A percentile compares a stretch with the other conserved stretches of the same genome.
phyloP scores from a whole-genome alignment of 2,329 filamentous ascomycete species.

The Tolypocladium nubicola region DNA sequence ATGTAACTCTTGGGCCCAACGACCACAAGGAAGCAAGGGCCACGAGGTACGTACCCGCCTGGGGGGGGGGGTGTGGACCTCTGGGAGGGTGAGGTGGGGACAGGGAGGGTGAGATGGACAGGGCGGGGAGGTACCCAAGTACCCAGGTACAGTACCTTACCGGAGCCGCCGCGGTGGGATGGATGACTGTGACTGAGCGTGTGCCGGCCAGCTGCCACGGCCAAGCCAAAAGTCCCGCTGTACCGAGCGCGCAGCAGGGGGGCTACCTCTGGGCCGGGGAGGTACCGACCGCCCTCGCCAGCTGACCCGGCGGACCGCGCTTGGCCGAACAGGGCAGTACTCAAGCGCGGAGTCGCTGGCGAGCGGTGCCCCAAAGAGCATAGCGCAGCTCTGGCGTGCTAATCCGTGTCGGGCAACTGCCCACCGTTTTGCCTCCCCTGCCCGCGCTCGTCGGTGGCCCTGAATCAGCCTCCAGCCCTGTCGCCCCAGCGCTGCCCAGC shows the following conservation, averaged over 20 bases:
- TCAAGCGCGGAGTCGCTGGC: not conserved
- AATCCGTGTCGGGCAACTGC: not conserved
- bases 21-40: conserved; percentile 1
- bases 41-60: conserved; percentile 1
- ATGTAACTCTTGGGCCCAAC: conserved; percentile 4
- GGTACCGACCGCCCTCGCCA: conserved; percentile 2
- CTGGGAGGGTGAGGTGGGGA: not conserved
- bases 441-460: not conserved
- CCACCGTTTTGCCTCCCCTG: not conserved
- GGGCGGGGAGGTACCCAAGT: not conserved
- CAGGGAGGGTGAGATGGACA: not conserved
- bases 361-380: not conserved
- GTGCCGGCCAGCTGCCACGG: not conserved
- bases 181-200: not conserved
- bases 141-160: not conserved
- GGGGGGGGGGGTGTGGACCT: not conserved
- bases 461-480: not conserved
- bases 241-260: not conserved
- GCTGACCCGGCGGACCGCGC: not conserved
- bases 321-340: not conserved
- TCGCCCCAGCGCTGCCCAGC: not conserved
- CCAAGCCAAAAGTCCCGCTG: not conserved
- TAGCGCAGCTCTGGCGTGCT: not conserved
- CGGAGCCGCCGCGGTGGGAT: not conserved
- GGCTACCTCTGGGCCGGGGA: conserved; percentile 1